These are phyloP conservation scores for Eimeria necatrix DNA, from an alignment of 169 alveolate genomes.

Conservation along the genomic window DNA sequence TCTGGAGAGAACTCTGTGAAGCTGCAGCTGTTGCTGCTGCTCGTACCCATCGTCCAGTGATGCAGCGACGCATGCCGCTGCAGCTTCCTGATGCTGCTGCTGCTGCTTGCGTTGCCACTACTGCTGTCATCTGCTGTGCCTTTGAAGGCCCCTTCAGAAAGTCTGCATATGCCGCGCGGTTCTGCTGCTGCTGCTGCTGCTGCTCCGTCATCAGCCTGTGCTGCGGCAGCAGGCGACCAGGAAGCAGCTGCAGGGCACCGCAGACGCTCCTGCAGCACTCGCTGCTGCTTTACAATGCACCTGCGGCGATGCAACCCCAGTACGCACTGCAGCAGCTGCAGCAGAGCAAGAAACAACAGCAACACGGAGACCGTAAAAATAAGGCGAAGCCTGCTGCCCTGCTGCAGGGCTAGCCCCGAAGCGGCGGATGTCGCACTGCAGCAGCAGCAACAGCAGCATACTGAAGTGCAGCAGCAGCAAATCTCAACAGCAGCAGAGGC, in stretches of 20 bases:
- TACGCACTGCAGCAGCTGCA: constrained; percentile 39
- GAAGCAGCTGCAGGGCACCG: constrained; percentile 15
- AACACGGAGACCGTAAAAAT: not conserved
- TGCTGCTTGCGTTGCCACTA: constrained; percentile 8
- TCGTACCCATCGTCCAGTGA: constrained; percentile 25
- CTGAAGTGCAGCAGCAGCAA: not conserved
- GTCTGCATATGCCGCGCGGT: constrained; percentile 21
- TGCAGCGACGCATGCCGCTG: constrained; percentile 25
- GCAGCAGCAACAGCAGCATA: not conserved
- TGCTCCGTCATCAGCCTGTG: constrained; percentile 22
- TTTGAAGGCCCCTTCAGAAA: constrained; percentile 32
- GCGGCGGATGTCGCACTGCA: not conserved
- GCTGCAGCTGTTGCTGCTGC: not conserved
- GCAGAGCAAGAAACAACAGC: not conserved
- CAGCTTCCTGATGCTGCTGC: constrained; percentile 58
- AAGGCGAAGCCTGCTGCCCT: not conserved
- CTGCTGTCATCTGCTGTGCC: constrained; percentile 44
- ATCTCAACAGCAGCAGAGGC: not conserved
- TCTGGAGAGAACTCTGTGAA: not conserved
- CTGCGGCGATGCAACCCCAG: constrained; percentile 39
- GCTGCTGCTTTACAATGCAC: not conserved
- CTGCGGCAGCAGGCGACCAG: constrained; percentile 38
- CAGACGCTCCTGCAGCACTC: not conserved
- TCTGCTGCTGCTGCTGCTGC: constrained; percentile 31
- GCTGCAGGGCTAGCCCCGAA: not conserved